phyloP scores from a whole-genome alignment of 2,329 filamentous ascomycete species.

The Rhynchosporium graminicola region DNA sequence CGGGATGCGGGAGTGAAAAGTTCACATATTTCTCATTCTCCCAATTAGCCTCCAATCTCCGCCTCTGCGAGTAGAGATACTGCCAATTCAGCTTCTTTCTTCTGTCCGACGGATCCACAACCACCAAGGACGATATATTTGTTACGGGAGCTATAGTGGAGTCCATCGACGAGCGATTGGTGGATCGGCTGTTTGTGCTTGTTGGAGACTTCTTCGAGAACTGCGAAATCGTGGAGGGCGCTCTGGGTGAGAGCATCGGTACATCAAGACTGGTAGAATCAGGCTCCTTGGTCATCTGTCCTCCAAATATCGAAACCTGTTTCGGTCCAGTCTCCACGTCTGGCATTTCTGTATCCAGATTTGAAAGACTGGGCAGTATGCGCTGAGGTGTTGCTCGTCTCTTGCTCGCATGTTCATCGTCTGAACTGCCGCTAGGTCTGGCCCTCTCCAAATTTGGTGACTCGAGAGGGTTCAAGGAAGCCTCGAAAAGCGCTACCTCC shows the following conservation, averaged over 20 bases:
- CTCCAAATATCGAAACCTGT: constrained; percentile 36
- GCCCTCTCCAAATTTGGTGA: constrained; percentile 42
- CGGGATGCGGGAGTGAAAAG: constrained; percentile 87
- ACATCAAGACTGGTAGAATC: constrained; percentile 25
- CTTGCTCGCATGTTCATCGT: constrained; percentile 56
- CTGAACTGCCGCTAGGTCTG: constrained; percentile 29
- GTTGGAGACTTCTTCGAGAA: constrained; percentile 20
- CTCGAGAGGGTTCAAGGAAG: constrained; percentile 55
- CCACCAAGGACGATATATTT: constrained; percentile 41
- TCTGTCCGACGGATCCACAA: constrained; percentile 53
- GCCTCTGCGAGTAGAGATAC: constrained; percentile 86
- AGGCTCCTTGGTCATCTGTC: constrained; percentile 26
- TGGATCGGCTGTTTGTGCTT: constrained; percentile 13
- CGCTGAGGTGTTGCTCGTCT: constrained; percentile 52
- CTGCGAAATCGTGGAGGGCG: constrained; percentile 15
- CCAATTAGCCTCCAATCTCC: constrained; percentile 88
- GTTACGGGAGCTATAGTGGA: constrained; percentile 23
- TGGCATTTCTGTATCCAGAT: constrained; percentile 52
- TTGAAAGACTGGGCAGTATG: constrained; percentile 40
- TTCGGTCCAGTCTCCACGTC: constrained; percentile 39
- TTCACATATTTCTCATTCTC: constrained; percentile 77
- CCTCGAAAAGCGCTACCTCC: constrained; percentile 69
- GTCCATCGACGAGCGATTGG: constrained; percentile 21
- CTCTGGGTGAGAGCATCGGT: constrained; percentile 25
- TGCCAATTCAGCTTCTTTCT: constrained; percentile 81